Percentiles rank a stretch among this genome's conserved stretches.
phyloP scores from a whole-genome alignment of 2,329 filamentous ascomycete genomes.

The Zymoseptoria crescenta region DNA sequence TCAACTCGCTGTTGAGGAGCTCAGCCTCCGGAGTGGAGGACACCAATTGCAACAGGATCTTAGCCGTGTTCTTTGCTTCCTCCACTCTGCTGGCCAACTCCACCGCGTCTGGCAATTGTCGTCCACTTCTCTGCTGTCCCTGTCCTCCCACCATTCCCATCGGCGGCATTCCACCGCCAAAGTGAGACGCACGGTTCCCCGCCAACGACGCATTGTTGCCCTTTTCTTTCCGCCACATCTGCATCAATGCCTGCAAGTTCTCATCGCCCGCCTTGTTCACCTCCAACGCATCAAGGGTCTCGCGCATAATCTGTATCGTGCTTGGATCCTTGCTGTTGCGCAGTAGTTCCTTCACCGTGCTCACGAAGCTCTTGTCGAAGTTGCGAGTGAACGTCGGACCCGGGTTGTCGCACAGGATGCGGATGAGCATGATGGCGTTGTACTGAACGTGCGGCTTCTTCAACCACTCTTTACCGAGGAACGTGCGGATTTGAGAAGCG shows the following conservation, averaged over 20 bases:
- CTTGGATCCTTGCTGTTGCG: conserved; percentile 62
- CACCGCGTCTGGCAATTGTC: conserved; percentile 53
- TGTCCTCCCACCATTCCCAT: background rate
- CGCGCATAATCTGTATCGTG: conserved; percentile 77
- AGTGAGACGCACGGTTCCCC: background rate
- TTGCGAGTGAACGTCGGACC: conserved; percentile 86
- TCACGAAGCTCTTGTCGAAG: conserved; percentile 75
- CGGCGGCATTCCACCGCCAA: background rate
- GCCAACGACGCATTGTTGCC: conserved; percentile 31
- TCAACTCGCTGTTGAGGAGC: conserved; percentile 73
- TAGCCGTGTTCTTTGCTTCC: conserved; percentile 83
- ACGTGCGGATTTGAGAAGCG: conserved; percentile 73
- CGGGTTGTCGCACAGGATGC: conserved; percentile 88
- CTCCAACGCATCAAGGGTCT: conserved; percentile 76
- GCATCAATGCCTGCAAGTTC: conserved; percentile 59
- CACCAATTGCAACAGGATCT: conserved; percentile 83
- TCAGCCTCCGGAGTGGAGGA: conserved; percentile 74
- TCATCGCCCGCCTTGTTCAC: conserved; percentile 64
- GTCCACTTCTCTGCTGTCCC: conserved; percentile 2
- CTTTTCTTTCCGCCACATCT: conserved; percentile 90
- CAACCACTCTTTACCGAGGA: conserved; percentile 60
- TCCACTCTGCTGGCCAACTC: conserved; percentile 79
- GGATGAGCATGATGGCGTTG: conserved; percentile 90
- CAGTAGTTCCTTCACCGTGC: conserved; percentile 66
- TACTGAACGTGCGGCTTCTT: conserved; percentile 70